A percentile compares a stretch with the other conserved stretches of the same genome.
Conservation (phyloP, 2,329 filamentous ascomycete species). For the Neofusicoccum ribis region DNA sequence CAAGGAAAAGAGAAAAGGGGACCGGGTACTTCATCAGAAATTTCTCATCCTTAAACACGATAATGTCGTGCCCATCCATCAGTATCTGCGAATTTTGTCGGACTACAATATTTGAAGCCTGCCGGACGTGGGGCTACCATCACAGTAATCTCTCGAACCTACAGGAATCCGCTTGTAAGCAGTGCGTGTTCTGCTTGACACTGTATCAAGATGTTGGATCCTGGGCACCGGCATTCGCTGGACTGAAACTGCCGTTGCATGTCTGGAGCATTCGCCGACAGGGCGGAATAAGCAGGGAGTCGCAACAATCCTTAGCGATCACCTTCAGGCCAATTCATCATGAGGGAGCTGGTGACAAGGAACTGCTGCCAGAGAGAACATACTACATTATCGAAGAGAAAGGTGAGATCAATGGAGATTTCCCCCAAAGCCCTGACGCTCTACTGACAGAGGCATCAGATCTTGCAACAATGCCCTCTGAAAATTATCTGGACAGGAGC, state of each 20-base stretch:
- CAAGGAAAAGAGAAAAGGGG: no score
- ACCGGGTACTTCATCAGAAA: no score
- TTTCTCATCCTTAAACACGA: no score
- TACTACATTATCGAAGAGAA: slow-evolving; percentile 27
- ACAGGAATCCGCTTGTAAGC: background rate
- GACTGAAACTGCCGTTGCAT: slow-evolving; percentile 22
- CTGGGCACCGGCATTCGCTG: slow-evolving; percentile 20
- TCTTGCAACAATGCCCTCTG: slow-evolving; percentile 17
- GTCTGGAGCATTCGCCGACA: slow-evolving; percentile 27
- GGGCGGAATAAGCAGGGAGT: slow-evolving; percentile 23
- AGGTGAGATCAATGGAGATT: background rate
- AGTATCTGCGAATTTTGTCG: slow-evolving; percentile 5
- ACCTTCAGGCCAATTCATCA: slow-evolving; percentile 24
- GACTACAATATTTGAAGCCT: background rate
- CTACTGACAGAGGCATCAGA: background rate
- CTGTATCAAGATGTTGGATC: slow-evolving; percentile 22
- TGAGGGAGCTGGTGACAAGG: background rate
- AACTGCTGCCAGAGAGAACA: slow-evolving; percentile 21
- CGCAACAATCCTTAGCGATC: slow-evolving; percentile 23
- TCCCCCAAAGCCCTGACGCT: background rate
- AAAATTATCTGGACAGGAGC: slow-evolving; percentile 21
- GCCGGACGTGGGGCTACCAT: slow-evolving; percentile 6
- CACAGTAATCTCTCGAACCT: background rate
- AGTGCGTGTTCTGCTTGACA: slow-evolving; percentile 25
- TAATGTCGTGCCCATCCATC: slow-evolving; percentile 37